phyloP scores from a whole-genome alignment of 2,329 filamentous ascomycete genomes.

The Cryphonectria nitschkei region DNA sequence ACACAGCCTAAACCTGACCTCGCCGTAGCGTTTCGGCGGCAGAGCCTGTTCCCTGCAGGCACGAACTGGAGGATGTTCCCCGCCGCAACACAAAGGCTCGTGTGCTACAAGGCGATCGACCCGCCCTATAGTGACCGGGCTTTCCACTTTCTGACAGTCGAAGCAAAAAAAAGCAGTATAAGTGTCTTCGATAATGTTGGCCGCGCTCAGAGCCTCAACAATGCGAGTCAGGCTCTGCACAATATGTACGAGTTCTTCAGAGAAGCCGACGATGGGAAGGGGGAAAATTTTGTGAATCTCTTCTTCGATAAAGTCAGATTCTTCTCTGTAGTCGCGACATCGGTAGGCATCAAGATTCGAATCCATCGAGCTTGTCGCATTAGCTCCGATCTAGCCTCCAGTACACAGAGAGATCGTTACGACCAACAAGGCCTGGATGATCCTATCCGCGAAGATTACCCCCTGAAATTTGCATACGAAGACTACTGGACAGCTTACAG shows the following conservation, averaged over 20 bases:
- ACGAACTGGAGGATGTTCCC: conserved; percentile 1
- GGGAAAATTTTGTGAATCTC: background rate
- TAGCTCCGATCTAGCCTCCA: background rate
- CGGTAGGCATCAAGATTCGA: conserved; percentile 7
- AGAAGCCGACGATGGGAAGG: conserved; percentile 3
- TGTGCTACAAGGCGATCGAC: background rate
- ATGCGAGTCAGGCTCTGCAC: conserved; percentile 19
- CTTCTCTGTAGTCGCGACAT: conserved; percentile 17
- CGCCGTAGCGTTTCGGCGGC: conserved; percentile 8
- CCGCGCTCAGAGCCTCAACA: conserved; percentile 9
- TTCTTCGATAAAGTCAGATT: conserved; percentile 22
- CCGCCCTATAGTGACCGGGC: background rate
- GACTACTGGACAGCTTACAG: conserved; percentile 5
- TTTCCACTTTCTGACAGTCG: conserved; percentile 17
- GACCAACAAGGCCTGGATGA: background rate
- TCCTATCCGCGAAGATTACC: conserved; percentile 12
- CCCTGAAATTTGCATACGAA: conserved; percentile 13
- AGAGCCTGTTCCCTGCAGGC: background rate
- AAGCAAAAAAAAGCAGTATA: background rate
- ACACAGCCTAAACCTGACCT: conserved; percentile 15
- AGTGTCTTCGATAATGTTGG: background rate
- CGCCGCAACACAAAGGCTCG: background rate
- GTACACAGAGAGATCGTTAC: background rate
- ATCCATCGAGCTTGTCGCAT: conserved; percentile 11
- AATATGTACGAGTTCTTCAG: conserved; percentile 21